A percentile compares a stretch with the other conserved stretches of the same genome.
phyloP scores from a whole-genome alignment of 441 rosid species.

The Syzygium syzygioides region DNA sequence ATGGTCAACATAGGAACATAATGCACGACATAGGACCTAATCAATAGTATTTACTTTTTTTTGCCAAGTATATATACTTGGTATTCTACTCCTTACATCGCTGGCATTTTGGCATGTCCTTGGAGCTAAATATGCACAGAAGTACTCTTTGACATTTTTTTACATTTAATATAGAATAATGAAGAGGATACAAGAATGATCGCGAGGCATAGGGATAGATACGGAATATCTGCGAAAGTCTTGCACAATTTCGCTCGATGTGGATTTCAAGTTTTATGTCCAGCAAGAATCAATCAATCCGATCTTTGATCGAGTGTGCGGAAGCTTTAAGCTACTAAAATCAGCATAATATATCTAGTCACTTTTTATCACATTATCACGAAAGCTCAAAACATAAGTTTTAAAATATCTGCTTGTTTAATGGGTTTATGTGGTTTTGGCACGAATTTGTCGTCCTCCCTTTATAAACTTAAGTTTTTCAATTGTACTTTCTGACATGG shows the following conservation, averaged over 20 bases:
- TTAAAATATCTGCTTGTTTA: too few relatives aligned
- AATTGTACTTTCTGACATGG: accelerated
- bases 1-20: not conserved
- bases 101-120: not conserved
- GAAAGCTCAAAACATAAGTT: too few relatives aligned
- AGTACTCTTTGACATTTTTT: not conserved
- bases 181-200: too few relatives aligned
- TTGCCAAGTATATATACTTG: not conserved
- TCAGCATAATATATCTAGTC: not conserved
- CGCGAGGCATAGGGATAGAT: not conserved
- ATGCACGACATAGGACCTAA: not conserved
- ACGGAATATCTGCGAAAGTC: accelerated
- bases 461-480: accelerated
- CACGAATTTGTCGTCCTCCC: accelerated
- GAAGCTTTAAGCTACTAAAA: not conserved
- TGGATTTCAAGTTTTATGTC: not conserved
- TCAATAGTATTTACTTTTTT: not conserved
- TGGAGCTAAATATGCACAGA: not conserved
- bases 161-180: not conserved
- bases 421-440: not conserved
- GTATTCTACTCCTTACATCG: not conserved
- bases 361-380: not conserved
- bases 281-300: not conserved
- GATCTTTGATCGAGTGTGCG: not conserved
- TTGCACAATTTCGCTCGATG: not conserved